Percentiles rank a stretch among this genome's conserved stretches.
Evolutionary conservation across 1,139 yeast genomes (phyloP).

Genomic region (Sporopachydermia cereana): DNA sequence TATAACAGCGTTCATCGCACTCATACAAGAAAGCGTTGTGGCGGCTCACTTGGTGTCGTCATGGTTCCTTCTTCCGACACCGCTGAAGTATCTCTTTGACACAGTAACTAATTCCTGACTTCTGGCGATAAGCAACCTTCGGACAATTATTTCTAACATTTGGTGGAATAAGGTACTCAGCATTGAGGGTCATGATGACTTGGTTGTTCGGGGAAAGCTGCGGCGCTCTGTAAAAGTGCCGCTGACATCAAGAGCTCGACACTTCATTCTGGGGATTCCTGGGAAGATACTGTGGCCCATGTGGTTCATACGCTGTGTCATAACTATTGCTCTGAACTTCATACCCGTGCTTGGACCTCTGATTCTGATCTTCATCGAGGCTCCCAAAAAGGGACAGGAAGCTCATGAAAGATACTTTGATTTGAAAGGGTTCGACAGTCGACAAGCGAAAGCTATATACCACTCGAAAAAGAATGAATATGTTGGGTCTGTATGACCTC

Average conservation of each 20-base stretch:
- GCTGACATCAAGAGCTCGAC: slow-evolving; percentile 12
- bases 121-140: slow-evolving; percentile 15
- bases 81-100: slow-evolving; percentile 47
- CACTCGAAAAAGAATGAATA: neutral
- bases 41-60: slow-evolving; percentile 40
- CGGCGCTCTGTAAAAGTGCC: slow-evolving; percentile 27
- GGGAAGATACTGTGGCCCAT: slow-evolving; percentile 22
- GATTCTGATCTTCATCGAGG: slow-evolving; percentile 39
- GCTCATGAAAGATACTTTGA: slow-evolving; percentile 51
- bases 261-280: slow-evolving; percentile 20
- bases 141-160: slow-evolving; percentile 4
- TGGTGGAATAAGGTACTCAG: slow-evolving; percentile 25
- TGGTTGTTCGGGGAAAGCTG: slow-evolving; percentile 36
- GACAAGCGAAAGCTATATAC: slow-evolving; percentile 22
- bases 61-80: slow-evolving; percentile 43
- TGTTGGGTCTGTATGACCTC: neutral
- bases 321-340: slow-evolving; percentile 31
- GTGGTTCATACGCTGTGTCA: slow-evolving; percentile 23
- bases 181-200: slow-evolving; percentile 36
- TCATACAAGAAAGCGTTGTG: slow-evolving; percentile 40
- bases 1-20: slow-evolving; percentile 40
- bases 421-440: slow-evolving; percentile 40
- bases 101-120: too few relatives aligned
- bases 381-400: slow-evolving; percentile 46
- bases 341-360: slow-evolving; percentile 57